A percentile compares a stretch with the other conserved stretches of the same genome.
Conservation (phyloP, 2,329 filamentous ascomycete species). For the Fusarium camptoceras region DNA sequence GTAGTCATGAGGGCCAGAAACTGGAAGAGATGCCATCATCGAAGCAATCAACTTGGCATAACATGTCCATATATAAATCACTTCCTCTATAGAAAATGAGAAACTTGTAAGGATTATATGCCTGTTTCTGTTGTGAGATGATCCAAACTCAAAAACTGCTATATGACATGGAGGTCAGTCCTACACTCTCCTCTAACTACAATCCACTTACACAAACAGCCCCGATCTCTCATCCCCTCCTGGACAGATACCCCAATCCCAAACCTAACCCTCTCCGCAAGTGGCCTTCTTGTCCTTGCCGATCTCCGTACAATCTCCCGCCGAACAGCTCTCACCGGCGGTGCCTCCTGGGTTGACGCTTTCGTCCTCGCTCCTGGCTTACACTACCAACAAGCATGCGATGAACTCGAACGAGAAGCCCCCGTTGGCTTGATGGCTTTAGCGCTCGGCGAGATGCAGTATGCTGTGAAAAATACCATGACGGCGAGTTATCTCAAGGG, state of each 20-base stretch:
- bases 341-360: slow-evolving; percentile 66
- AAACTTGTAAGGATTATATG: too few species aligned
- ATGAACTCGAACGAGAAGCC: slow-evolving; percentile 58
- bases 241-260: slow-evolving; percentile 62
- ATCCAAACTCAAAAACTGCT: background rate
- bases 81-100: too few species aligned
- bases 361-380: slow-evolving; percentile 70
- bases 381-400: slow-evolving; percentile 69
- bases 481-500: slow-evolving; percentile 61
- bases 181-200: background rate
- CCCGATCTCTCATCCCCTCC: slow-evolving; percentile 51
- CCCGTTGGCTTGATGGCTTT: slow-evolving; percentile 49
- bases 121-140: background rate
- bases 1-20: slow-evolving; percentile 12
- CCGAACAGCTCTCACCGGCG: slow-evolving; percentile 67
- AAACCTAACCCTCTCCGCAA: slow-evolving; percentile 59
- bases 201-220: slow-evolving; percentile 19
- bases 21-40: background rate
- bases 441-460: slow-evolving; percentile 39
- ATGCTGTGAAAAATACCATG: slow-evolving; percentile 61
- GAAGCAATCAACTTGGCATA: background rate
- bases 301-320: slow-evolving; percentile 67
- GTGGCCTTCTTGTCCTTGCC: slow-evolving; percentile 69
- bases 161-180: slow-evolving; percentile 28
- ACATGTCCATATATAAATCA: background rate